Conservation (phyloP, 306 rosid genomes). For the Castanea crenata region DNA sequence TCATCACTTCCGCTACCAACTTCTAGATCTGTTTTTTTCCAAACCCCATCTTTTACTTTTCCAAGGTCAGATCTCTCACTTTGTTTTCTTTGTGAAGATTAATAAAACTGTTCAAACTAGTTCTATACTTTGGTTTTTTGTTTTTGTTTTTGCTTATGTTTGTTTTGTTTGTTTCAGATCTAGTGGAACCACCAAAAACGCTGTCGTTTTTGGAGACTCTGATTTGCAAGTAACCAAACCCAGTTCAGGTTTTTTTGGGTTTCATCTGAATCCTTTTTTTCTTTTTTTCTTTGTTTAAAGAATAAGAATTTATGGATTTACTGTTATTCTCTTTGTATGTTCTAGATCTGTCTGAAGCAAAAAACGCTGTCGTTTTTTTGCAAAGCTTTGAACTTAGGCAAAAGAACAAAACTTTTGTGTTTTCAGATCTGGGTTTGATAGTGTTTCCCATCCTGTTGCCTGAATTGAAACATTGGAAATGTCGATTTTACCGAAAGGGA, state of each 20-base stretch:
- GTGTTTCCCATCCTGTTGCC: slow-evolving; percentile 19
- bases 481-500: slow-evolving; percentile 78
- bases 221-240: slow-evolving; percentile 12
- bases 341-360: slow-evolving; percentile 4
- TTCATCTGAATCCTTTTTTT: slow-evolving; percentile 5
- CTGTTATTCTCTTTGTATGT: background rate
- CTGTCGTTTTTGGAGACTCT: slow-evolving; percentile 11
- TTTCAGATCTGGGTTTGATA: slow-evolving; percentile 57
- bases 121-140: background rate
- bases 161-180: slow-evolving; percentile 50
- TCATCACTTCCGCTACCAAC: background rate
- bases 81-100: slow-evolving; percentile 29
- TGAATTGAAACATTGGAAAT: slow-evolving; percentile 38
- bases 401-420: background rate
- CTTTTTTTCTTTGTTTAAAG: background rate
- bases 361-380: slow-evolving; percentile 25
- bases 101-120: slow-evolving; percentile 14
- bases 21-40: slow-evolving; percentile 36
- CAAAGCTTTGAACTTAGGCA: background rate
- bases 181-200: slow-evolving; percentile 14
- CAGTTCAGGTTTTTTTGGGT: slow-evolving; percentile 38
- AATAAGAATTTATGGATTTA: too few species aligned
- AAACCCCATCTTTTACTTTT: slow-evolving; percentile 1
- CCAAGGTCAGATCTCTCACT: slow-evolving; percentile 57
- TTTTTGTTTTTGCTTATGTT: background rate